phyloP scores from a whole-genome alignment of 805 yeast genomes.

The Candida methanosorbosa region DNA sequence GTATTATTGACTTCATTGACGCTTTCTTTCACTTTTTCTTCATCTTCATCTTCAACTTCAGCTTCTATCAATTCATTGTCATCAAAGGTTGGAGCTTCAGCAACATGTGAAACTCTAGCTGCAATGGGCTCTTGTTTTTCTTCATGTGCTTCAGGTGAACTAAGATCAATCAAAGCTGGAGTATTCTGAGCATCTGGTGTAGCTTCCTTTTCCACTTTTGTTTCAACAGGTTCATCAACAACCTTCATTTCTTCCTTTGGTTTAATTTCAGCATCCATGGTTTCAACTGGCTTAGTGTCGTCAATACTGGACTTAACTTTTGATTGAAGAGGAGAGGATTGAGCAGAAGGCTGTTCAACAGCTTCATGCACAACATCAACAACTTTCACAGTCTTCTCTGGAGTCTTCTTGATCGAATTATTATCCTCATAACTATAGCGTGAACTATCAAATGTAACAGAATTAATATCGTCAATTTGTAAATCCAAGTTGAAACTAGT shows the following conservation, averaged over 20 bases:
- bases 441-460: no score
- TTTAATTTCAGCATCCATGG: constrained; percentile 4
- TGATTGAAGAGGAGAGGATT: not conserved
- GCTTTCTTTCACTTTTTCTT: constrained; percentile 1
- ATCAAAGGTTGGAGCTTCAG: no score
- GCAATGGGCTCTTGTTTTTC: not conserved
- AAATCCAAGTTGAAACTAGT: constrained; percentile 19
- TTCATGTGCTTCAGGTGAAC: not conserved
- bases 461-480: not conserved
- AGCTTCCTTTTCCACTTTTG: no score
- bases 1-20: no score
- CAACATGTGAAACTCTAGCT: not conserved
- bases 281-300: constrained; percentile 1
- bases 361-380: no score
- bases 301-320: not conserved
- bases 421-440: no score
- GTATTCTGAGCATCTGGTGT: constrained; percentile 1
- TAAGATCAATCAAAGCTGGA: constrained; percentile 4
- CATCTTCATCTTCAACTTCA: constrained; percentile 5
- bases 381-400: no score
- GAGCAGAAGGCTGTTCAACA: not conserved
- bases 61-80: not conserved
- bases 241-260: no score
- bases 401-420: no score
- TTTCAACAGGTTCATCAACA: no score